Evolutionary conservation across 2,329 filamentous ascomycete genomes (phyloP), one percentile per base, ranked within the genome.

Genomic region (Erysiphe pulchra): DNA sequence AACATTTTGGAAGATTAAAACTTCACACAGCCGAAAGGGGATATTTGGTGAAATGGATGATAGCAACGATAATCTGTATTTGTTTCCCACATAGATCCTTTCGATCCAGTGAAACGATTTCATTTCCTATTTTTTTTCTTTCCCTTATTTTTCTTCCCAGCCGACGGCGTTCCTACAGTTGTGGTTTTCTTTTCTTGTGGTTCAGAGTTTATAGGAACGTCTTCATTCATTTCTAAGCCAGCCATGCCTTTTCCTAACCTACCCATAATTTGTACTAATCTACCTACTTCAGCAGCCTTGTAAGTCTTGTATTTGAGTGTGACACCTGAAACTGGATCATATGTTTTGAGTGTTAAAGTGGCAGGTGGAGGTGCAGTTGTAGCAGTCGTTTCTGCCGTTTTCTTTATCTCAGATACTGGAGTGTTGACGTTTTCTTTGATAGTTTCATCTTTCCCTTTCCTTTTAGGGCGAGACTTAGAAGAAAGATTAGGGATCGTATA

Each of bases 221-320:
- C 42, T 17, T 44, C 38, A 30, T 41, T 31, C 46, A 47, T 45
- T 36, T 32, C 39, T 44, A 77, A 57, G 32, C 68, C 73, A 13
- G 71, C 73, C 67, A 80, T 77, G 47, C 68, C 71, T 46, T 75
- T 69, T n/a, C 78, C 83, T 52, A 94, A 62, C 47, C 73, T 70
- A 0, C 84, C 85, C 50, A 98, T 61, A 39, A 77, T 57, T 45
- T 75, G 73, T 47, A 98, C 73, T 55, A 98, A 63, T 28, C 90
- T 69, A 20, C 80, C 78, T 10, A 98, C 85, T 63, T 95, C 87
- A 17, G 83, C 82, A 17, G 80, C 83, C 63, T 93, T 92, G 58
- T 78, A 79, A 33, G 90, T 98, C 59, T 74, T 71, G 67, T 94
- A 95, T 64, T 94, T 92, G 50, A 98, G 70, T 49, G 78, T 78